Evolutionary conservation across 306 rosid species (phyloP).

Genomic region (Amphicarpaea edgeworthii): DNA sequence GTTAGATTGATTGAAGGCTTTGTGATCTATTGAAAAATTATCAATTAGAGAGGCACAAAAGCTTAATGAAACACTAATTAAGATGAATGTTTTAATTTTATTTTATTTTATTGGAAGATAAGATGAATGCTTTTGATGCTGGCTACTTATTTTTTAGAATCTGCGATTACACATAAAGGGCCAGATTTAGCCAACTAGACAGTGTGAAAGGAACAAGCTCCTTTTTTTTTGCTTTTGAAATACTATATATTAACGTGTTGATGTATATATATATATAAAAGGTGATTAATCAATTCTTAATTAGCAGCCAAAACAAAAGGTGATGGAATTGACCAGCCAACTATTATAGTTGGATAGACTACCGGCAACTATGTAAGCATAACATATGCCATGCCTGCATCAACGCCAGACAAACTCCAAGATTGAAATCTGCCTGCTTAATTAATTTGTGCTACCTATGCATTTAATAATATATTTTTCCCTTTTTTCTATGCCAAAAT

Average conservation of each 20-base stretch:
- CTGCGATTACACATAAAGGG: not conserved
- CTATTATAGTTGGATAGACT: constrained; percentile 25
- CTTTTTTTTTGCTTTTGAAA: constrained; percentile 19
- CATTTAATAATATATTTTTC: no score
- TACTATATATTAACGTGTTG: not conserved
- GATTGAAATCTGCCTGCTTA: not conserved
- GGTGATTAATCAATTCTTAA: constrained; percentile 13
- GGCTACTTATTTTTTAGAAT: not conserved
- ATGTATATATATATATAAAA: not conserved
- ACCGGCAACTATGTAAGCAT: constrained; percentile 4
- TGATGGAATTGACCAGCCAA: constrained; percentile 40
- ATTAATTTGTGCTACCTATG: not conserved
- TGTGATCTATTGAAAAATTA: not conserved
- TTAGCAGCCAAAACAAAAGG: constrained; percentile 18
- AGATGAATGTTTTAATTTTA: no score
- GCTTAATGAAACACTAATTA: not conserved
- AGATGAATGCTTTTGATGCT: not conserved
- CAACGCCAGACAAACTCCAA: not conserved
- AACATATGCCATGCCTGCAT: constrained; percentile 20
- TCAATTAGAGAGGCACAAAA: not conserved
- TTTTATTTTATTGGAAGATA: no score
- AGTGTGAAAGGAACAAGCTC: constrained; percentile 4
- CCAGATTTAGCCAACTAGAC: no score
- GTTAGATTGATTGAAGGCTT: not conserved
- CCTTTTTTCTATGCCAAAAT: no score